Evolutionary conservation across 768 basidiomycete genomes (phyloP), one percentile per base, ranked within the genome.

Genomic region (Pilatotrama ljubarskyi): DNA sequence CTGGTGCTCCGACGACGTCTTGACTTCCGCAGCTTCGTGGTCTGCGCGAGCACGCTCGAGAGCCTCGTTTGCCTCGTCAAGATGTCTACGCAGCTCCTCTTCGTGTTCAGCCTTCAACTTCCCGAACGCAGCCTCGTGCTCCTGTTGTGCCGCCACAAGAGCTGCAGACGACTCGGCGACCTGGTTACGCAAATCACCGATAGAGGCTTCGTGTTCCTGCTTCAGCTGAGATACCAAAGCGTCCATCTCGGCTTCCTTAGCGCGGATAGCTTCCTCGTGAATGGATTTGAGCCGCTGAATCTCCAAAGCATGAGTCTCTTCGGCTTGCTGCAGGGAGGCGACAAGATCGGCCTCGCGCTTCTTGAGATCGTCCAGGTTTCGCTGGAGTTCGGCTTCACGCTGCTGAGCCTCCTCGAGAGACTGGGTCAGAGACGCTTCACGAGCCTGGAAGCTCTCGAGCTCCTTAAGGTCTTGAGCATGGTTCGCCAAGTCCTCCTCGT

Each of bases 121-220:
- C 1, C 83, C 84, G 56, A 90, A 83, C 1, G 82, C 74, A 20
- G 78, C 75, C 69, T 86, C 80, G 59, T 91, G 88, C 3, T 87
- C 82, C 60, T 80, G 76, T 42, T 81, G 81, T 5, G 68, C 70
- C 51, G 71, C 71, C 43, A 75, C 72, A 6, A 72, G 65, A 1
- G 67, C 66, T 25, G 69, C 63, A 9, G 68, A 69, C 3, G 73
- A 69, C 18, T 70, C 64, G 7, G 73, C 67, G 15, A 77, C 60
- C 59, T 76, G 72, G 20, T 64, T 66, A 40, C 63, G 68, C 9
- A 74, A 62, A 42, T 65, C 44, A 13, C 40, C 40, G 29, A 55
- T 18, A 10, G 64, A 63, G 17, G 44, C 58, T 3, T 63, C 62
- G 50, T 64, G 62, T 22, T 57, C 63, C 38, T 62, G 75, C 61